A percentile compares a stretch with the other conserved stretches of the same genome.
Conservation (phyloP, 768 basidiomycete species). For the Strobilomyces dryophilus region DNA sequence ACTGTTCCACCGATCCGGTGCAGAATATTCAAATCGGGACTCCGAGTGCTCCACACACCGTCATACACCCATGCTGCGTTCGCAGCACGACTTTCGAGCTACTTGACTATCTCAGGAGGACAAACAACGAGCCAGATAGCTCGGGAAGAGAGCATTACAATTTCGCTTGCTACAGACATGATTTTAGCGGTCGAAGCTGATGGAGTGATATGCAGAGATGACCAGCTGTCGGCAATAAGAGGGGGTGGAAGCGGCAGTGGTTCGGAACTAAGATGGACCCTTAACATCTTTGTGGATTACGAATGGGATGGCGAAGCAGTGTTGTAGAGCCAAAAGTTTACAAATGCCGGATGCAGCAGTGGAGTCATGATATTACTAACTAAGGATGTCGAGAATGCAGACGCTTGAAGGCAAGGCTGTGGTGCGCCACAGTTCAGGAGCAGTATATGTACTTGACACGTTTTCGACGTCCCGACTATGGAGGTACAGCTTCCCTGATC, state of each 20-base stretch:
- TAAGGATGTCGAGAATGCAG: constrained; percentile 8
- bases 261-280: constrained; percentile 70
- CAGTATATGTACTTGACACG: constrained; percentile 11
- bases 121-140: constrained; percentile 71
- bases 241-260: constrained; percentile 44
- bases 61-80: constrained; percentile 68
- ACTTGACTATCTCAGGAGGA: constrained; percentile 47
- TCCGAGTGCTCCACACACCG: constrained; percentile 83
- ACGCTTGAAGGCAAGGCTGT: constrained; percentile 11
- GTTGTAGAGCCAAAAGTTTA: not conserved
- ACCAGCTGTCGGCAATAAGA: constrained; percentile 36
- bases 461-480: constrained; percentile 27
- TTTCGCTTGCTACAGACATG: constrained; percentile 77
- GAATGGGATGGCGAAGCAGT: constrained; percentile 64
- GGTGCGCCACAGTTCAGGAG: not conserved
- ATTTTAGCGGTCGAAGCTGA: constrained; percentile 66
- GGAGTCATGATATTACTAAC: not conserved
- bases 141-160: constrained; percentile 61
- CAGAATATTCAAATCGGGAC: constrained; percentile 67
- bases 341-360: no score
- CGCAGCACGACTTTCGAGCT: constrained; percentile 54
- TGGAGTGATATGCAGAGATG: constrained; percentile 75
- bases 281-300: constrained; percentile 63
- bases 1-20: constrained; percentile 65
- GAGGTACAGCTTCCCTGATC: constrained; percentile 12